phyloP scores from a whole-genome alignment of 1,284 basidiomycete genomes.

The Fomes fomentarius region DNA sequence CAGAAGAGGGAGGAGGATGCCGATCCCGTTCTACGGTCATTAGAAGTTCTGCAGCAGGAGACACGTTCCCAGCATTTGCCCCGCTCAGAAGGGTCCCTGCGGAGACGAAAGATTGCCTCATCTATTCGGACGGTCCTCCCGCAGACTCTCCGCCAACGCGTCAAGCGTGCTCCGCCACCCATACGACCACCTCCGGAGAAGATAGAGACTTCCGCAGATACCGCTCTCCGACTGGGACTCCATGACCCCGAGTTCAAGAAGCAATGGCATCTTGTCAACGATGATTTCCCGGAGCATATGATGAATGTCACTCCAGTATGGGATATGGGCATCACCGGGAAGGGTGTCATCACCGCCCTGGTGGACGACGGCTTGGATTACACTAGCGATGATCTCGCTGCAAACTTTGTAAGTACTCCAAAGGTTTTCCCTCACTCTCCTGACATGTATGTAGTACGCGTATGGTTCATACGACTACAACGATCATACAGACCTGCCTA shows the following conservation, averaged over 20 bases:
- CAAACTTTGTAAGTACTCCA: conserved; percentile 83
- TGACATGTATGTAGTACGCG: conserved; percentile 60
- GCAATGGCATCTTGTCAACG: conserved; percentile 95
- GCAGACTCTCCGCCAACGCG: conserved; percentile 65
- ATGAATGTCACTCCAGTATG: conserved; percentile 88
- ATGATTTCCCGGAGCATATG: conserved; percentile 73
- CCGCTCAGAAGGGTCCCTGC: conserved; percentile 44
- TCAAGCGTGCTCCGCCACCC: conserved; percentile 72
- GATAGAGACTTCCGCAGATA: conserved; percentile 44
- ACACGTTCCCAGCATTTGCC: conserved; percentile 32
- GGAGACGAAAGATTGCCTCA: conserved; percentile 48
- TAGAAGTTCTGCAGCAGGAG: conserved; percentile 48
- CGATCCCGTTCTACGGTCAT: conserved; percentile 58
- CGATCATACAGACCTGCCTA: conserved; percentile 87
- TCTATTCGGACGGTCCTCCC: conserved; percentile 60
- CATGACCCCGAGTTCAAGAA: conserved; percentile 85
- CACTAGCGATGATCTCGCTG: conserved; percentile 83
- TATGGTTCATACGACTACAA: conserved; percentile 97
- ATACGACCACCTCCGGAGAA: conserved; percentile 35
- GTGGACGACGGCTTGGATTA: conserved; percentile 98
- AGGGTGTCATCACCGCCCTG: conserved; percentile 86
- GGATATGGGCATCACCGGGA: conserved; percentile 86
- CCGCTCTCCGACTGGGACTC: conserved; percentile 71
- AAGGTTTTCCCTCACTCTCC: not conserved
- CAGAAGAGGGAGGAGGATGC: conserved; percentile 27